phyloP scores from a whole-genome alignment of 2,329 filamentous ascomycete species.

The Talaromyces sp. region DNA sequence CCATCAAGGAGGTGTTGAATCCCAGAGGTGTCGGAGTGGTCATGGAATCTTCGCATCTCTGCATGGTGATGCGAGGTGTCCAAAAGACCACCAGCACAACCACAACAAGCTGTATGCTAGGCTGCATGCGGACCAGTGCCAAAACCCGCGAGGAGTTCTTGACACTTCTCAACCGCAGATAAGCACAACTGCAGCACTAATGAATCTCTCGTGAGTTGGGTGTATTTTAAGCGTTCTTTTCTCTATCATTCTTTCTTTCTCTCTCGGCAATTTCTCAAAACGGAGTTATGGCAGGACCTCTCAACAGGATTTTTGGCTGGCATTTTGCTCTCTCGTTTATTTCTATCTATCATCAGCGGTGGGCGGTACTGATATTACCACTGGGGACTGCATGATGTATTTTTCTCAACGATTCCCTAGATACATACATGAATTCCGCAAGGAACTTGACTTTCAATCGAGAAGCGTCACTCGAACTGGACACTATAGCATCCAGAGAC shows the following conservation, averaged over 20 bases:
- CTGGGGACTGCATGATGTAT: conserved; percentile 2
- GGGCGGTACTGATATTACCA: not conserved
- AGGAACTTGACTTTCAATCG: not conserved
- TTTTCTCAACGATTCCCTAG: conserved; percentile 6
- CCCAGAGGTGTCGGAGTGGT: conserved; percentile 95
- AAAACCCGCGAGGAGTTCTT: conserved; percentile 97
- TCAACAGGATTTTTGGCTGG: conserved; percentile 36
- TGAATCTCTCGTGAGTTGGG: not conserved
- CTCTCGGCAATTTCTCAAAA: conserved; percentile 5
- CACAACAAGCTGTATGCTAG: conserved; percentile 96
- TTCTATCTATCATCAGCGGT: not conserved
- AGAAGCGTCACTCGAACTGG: not conserved
- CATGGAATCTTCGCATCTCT: conserved; percentile 94
- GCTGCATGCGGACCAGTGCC: conserved; percentile 85
- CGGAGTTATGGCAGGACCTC: conserved; percentile 41
- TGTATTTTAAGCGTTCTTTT: conserved; percentile 14
- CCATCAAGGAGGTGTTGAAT: conserved; percentile 86
- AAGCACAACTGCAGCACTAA: conserved; percentile 17
- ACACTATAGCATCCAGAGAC: not conserved
- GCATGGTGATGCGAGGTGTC: conserved; percentile 99
- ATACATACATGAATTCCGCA: conserved; percentile 4
- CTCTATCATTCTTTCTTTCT: not conserved
- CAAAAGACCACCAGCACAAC: conserved; percentile 84
- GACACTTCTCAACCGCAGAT: conserved; percentile 65
- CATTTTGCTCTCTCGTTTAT: conserved; percentile 10